Conservation (phyloP, 1,139 yeast species). For the Kodamaea fungicola region DNA sequence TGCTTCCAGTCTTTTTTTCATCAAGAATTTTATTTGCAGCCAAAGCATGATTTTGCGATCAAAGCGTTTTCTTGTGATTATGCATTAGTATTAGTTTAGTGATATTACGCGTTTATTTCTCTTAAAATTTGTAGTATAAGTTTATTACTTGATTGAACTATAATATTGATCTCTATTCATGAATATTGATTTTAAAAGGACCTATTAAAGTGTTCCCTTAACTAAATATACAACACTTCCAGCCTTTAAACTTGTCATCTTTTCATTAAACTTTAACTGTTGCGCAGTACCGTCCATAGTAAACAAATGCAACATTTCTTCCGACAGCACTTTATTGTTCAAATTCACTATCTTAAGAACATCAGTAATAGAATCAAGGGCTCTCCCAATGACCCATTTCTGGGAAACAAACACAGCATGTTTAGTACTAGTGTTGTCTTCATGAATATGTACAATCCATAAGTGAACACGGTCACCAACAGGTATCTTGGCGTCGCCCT, state of each 20-base stretch:
- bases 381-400: constrained; percentile 75
- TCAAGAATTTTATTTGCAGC: no score
- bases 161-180: no score
- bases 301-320: constrained; percentile 47
- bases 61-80: no score
- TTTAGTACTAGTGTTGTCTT: constrained; percentile 12
- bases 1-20: no score
- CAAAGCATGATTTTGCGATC: no score
- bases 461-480: constrained; percentile 57
- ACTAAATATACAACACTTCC: constrained; percentile 56
- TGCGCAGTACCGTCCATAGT: constrained; percentile 18
- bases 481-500: constrained; percentile 64
- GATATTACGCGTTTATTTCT: no score
- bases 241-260: constrained; percentile 27
- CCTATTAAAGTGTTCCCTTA: constrained; percentile 40
- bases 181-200: no score
- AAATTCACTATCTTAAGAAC: constrained; percentile 51
- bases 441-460: constrained; percentile 43
- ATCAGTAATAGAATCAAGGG: constrained; percentile 65
- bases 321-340: constrained; percentile 48
- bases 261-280: no score
- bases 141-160: no score
- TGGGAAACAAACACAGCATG: constrained; percentile 51
- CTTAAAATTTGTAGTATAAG: no score
- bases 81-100: background rate